Evolutionary conservation across 2,329 filamentous ascomycete genomes (phyloP).

Genomic region (Sclerotinia subarctica): DNA sequence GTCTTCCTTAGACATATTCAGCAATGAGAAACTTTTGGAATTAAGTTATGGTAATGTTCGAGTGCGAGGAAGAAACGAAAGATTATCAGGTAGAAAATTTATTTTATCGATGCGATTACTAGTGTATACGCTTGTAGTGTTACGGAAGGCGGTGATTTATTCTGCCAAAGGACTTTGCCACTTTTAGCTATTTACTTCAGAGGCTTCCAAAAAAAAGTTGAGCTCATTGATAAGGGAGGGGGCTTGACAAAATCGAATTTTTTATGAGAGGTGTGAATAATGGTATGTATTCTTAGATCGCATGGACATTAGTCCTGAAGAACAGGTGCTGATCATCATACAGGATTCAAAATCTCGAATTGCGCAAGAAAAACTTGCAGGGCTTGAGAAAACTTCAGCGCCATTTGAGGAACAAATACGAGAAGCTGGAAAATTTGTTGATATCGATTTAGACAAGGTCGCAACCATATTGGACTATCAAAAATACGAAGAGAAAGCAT

Average conservation of each 20-base stretch:
- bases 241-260: background rate
- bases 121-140: background rate
- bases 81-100: background rate
- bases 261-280: conserved; percentile 1
- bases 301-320: background rate
- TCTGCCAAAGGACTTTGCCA: background rate
- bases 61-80: background rate
- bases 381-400: conserved; percentile 38
- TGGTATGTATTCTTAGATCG: background rate
- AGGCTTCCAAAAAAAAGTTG: conserved; percentile 12
- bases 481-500: conserved; percentile 1
- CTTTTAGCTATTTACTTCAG: background rate
- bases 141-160: background rate
- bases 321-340: background rate
- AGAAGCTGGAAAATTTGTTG: conserved; percentile 38
- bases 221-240: conserved; percentile 9
- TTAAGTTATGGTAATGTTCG: background rate
- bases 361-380: conserved; percentile 37
- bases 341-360: conserved; percentile 35
- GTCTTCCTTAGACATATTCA: conserved; percentile 15
- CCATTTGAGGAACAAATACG: conserved; percentile 39
- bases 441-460: conserved; percentile 31
- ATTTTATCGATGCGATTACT: background rate
- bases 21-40: background rate
- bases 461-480: conserved; percentile 20